phyloP scores from a whole-genome alignment of 208 protist species.

The Wallacemonas collosoma region DNA sequence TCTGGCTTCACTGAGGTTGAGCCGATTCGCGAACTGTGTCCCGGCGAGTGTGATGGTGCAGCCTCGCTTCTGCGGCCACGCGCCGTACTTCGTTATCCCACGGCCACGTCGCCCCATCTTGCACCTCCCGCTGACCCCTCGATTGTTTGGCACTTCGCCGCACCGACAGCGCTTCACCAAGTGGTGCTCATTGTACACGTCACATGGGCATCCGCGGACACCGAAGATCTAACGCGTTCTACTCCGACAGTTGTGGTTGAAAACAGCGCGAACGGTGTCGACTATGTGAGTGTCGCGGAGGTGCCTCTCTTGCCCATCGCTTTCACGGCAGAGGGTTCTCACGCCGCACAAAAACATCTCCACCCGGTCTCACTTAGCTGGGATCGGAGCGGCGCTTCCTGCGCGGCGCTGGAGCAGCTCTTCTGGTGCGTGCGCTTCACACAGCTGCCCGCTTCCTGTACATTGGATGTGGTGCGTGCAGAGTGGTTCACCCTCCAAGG shows the following conservation, averaged over 20 bases:
- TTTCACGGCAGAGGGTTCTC: background rate
- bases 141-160: conserved; percentile 12
- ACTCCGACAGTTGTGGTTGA: conserved; percentile 47
- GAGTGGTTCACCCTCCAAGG: conserved; percentile 46
- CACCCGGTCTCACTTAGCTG: conserved; percentile 7
- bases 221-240: background rate
- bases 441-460: conserved; percentile 16
- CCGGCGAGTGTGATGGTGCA: background rate
- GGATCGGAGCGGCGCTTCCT: conserved; percentile 10
- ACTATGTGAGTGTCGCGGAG: conserved; percentile 55
- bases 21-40: conserved; percentile 22
- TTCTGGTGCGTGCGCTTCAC: conserved; percentile 45
- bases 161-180: conserved; percentile 11
- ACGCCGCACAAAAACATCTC: background rate
- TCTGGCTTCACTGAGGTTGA: conserved; percentile 51
- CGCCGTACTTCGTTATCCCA: conserved; percentile 2
- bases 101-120: background rate
- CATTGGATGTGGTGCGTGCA: conserved; percentile 46
- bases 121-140: background rate
- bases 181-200: conserved; percentile 2
- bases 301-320: conserved; percentile 1
- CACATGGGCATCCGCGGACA: background rate
- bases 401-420: conserved; percentile 14
- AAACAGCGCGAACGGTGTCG: conserved; percentile 72
- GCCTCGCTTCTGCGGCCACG: background rate